phyloP scores from a whole-genome alignment of 2,329 filamentous ascomycete genomes.

The Penicillium fuscoglaucum region DNA sequence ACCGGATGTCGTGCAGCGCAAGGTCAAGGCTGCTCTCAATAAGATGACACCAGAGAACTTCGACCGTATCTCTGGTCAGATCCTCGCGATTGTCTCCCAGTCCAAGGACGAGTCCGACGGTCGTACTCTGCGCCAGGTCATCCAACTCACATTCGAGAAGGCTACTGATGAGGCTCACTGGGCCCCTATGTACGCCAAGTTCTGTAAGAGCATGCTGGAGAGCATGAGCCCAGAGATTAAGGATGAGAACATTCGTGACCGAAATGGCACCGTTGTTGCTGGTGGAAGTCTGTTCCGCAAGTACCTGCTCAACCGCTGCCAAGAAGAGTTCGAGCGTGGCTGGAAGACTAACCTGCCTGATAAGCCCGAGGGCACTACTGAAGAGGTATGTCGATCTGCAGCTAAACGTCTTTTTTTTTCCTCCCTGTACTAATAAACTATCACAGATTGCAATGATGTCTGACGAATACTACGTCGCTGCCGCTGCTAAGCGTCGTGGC shows the following conservation, averaged over 20 bases:
- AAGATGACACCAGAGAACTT: slow-evolving; percentile 99
- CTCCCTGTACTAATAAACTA: background rate
- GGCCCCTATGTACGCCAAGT: slow-evolving; percentile 98
- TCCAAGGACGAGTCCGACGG: slow-evolving; percentile 95
- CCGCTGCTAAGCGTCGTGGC: slow-evolving; percentile 92
- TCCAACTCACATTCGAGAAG: slow-evolving; percentile 98
- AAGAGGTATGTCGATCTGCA: slow-evolving; percentile 52
- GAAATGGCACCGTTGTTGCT: slow-evolving; percentile 80
- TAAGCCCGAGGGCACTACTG: slow-evolving; percentile 69
- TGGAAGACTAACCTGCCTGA: slow-evolving; percentile 87
- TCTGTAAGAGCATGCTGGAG: slow-evolving; percentile 95
- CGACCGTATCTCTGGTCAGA: slow-evolving; percentile 90
- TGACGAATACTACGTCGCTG: slow-evolving; percentile 93
- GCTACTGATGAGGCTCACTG: slow-evolving; percentile 97
- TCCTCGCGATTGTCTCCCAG: slow-evolving; percentile 86
- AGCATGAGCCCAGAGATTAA: slow-evolving; percentile 93
- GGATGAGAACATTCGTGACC: slow-evolving; percentile 92
- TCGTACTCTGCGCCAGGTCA: slow-evolving; percentile 92
- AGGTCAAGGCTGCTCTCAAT: slow-evolving; percentile 97
- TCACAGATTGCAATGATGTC: slow-evolving; percentile 70
- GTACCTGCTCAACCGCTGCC: slow-evolving; percentile 96
- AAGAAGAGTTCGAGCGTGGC: slow-evolving; percentile 97
- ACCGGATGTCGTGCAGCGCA: slow-evolving; percentile 92
- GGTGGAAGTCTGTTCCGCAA: slow-evolving; percentile 96
- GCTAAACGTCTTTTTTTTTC: background rate